phyloP scores from a whole-genome alignment of 2,329 filamentous ascomycete genomes.

The Botryosphaeria dothidea region DNA sequence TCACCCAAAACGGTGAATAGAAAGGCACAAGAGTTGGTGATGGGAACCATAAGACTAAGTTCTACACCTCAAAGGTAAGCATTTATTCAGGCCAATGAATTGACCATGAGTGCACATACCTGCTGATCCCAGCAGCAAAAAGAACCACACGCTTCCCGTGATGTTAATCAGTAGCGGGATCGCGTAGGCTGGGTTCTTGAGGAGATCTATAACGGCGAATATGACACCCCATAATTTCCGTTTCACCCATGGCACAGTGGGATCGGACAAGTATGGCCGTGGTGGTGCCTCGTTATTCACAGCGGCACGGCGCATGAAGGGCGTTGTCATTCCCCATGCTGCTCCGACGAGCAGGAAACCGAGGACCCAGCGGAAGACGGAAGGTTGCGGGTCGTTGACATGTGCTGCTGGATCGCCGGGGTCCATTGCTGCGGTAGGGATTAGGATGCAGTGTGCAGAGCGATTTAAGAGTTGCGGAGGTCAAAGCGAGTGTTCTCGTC shows the following conservation, averaged over 20 bases:
- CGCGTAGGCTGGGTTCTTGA: conserved; percentile 81
- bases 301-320: conserved; percentile 85
- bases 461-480: neutral
- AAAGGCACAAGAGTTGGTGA: conserved; percentile 92
- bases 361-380: conserved; percentile 76
- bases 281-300: conserved; percentile 65
- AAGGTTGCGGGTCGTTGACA: conserved; percentile 29
- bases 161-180: conserved; percentile 83
- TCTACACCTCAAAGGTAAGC: conserved; percentile 53
- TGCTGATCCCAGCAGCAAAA: conserved; percentile 86
- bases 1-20: conserved; percentile 94
- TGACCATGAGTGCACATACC: conserved; percentile 57
- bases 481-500: neutral
- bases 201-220: conserved; percentile 75
- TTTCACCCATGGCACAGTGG: conserved; percentile 54
- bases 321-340: conserved; percentile 89
- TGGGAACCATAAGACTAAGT: conserved; percentile 87
- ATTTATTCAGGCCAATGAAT: neutral
- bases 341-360: conserved; percentile 89
- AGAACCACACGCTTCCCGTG: conserved; percentile 96
- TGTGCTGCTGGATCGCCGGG: neutral
- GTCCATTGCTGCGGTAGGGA: neutral
- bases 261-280: conserved; percentile 34
- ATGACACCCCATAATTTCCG: conserved; percentile 64
- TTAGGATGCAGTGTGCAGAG: neutral